phyloP scores from a whole-genome alignment of 2,329 filamentous ascomycete species.

The Microsporum canis region DNA sequence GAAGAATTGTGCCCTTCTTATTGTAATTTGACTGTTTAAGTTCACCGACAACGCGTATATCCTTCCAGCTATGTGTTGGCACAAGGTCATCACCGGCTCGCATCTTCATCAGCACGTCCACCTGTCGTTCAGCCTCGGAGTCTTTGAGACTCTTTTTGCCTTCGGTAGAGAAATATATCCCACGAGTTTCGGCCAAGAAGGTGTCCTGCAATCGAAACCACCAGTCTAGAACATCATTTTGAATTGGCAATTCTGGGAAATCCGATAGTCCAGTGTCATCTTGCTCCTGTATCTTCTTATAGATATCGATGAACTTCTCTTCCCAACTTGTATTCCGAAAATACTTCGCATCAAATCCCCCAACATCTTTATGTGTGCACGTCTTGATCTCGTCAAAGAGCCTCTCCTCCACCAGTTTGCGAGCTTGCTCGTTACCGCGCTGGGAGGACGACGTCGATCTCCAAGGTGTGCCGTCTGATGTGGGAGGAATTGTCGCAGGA shows the following conservation, averaged over 20 bases:
- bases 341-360: slow-evolving; percentile 16
- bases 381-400: slow-evolving; percentile 15
- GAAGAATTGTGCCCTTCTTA: slow-evolving; percentile 11
- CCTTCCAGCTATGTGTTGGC: slow-evolving; percentile 14
- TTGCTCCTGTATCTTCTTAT: slow-evolving; percentile 7
- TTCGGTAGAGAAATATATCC: slow-evolving; percentile 10
- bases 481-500: slow-evolving; percentile 6
- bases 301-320: slow-evolving; percentile 3
- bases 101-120: slow-evolving; percentile 16
- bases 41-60: slow-evolving; percentile 14
- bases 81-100: not conserved
- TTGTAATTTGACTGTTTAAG: slow-evolving; percentile 11
- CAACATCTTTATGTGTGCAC: slow-evolving; percentile 14
- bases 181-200: slow-evolving; percentile 9
- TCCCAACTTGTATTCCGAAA: slow-evolving; percentile 16
- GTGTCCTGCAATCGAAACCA: slow-evolving; percentile 14
- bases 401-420: slow-evolving; percentile 12
- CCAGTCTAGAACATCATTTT: slow-evolving; percentile 12
- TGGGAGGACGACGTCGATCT: not conserved
- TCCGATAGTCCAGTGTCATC: slow-evolving; percentile 6
- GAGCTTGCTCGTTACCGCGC: slow-evolving; percentile 15
- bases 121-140: slow-evolving; percentile 12
- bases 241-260: slow-evolving; percentile 10
- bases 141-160: slow-evolving; percentile 5
- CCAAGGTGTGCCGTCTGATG: slow-evolving; percentile 8